These are phyloP conservation scores for Candida vartiovaarae DNA, from an alignment of 805 yeast species.

Conservation along the genomic window DNA sequence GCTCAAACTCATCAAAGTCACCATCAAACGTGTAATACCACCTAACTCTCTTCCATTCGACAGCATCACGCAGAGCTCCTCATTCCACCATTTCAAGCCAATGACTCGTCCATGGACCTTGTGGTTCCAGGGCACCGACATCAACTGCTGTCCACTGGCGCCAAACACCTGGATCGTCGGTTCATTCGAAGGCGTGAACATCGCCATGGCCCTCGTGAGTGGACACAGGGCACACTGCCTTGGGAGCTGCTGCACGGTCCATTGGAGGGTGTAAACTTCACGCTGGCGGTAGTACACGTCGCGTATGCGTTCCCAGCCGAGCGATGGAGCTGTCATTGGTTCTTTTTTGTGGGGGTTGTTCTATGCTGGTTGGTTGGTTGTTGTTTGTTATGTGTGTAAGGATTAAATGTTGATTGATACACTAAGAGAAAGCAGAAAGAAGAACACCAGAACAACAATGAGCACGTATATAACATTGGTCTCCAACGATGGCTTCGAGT, in stretches of 20 bases:
- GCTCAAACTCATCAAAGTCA: constrained; percentile 8
- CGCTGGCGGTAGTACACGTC: constrained; percentile 15
- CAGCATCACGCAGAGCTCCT: constrained; percentile 10
- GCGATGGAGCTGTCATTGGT: constrained; percentile 11
- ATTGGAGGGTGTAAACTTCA: constrained; percentile 10
- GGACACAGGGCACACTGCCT: constrained; percentile 5
- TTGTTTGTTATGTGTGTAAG: background rate
- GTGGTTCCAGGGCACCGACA: constrained; percentile 10
- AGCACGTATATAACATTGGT: constrained; percentile 47
- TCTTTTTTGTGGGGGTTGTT: background rate
- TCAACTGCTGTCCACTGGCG: constrained; percentile 5
- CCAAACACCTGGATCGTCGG: constrained; percentile 7
- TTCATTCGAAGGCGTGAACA: background rate
- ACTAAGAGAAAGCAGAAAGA: no score
- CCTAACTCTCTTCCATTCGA: constrained; percentile 10
- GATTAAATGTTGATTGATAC: no score
- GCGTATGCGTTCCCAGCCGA: constrained; percentile 14
- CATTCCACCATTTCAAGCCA: constrained; percentile 6
- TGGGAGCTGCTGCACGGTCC: constrained; percentile 6
- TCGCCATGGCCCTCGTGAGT: constrained; percentile 10
- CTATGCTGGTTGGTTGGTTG: background rate
- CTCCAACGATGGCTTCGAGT: constrained; percentile 65
- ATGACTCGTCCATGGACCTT: constrained; percentile 6
- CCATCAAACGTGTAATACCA: constrained; percentile 11
- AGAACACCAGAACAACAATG: background rate